These are phyloP conservation scores for Fraxinus excelsior DNA, from an alignment of 257 asterid genomes.

Conservation along the genomic window DNA sequence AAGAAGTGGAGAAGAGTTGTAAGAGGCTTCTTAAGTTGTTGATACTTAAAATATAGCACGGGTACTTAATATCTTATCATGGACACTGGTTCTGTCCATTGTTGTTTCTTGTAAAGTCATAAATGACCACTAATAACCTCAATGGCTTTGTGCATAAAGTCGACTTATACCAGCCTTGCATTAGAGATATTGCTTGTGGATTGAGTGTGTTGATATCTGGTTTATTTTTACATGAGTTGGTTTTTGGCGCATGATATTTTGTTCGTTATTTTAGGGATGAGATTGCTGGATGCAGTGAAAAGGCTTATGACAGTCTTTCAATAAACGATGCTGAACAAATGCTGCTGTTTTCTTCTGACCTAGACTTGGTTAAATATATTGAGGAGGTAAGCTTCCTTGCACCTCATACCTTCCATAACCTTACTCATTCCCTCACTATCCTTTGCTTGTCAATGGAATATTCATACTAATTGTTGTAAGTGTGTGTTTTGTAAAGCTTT, in stretches of 20 bases:
- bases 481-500: background rate
- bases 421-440: background rate
- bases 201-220: background rate
- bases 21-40: background rate
- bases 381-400: conserved; percentile 44
- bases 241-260: conserved; percentile 20
- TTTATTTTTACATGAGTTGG: conserved; percentile 9
- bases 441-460: background rate
- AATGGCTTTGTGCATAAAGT: background rate
- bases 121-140: background rate
- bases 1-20: background rate
- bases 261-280: conserved; percentile 69
- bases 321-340: conserved; percentile 63
- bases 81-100: background rate
- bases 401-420: conserved; percentile 4
- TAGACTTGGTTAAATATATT: conserved; percentile 61
- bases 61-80: background rate
- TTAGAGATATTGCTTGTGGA: conserved; percentile 4
- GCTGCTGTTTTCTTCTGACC: conserved; percentile 73
- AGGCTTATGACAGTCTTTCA: conserved; percentile 84
- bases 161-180: background rate
- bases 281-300: conserved; percentile 96
- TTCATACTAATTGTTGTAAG: background rate
- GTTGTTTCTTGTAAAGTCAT: background rate
- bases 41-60: background rate